Conservation (phyloP, 176 grass and related monocot species). For the Cenchrus fungigraminus region DNA sequence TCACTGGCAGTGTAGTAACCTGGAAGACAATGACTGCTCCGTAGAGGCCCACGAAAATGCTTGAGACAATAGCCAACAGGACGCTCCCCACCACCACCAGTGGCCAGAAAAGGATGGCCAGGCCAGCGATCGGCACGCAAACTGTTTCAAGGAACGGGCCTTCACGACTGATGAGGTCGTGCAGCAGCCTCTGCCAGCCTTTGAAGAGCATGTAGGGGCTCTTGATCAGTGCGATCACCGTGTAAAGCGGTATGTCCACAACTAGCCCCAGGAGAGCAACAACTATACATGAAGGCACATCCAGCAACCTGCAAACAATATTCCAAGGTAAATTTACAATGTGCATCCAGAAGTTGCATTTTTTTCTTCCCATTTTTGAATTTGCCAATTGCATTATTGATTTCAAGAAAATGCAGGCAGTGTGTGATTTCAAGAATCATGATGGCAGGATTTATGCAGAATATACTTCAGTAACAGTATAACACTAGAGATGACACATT, state of each 20-base stretch:
- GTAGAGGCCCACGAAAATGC: slow-evolving; percentile 94
- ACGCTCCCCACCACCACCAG: slow-evolving; percentile 84
- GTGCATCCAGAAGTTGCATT: neutral
- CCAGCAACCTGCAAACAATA: slow-evolving; percentile 64
- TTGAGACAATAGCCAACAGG: slow-evolving; percentile 73
- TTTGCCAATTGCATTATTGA: neutral
- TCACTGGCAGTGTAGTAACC: slow-evolving; percentile 41
- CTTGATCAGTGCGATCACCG: slow-evolving; percentile 82
- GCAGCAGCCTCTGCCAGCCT: slow-evolving; percentile 93
- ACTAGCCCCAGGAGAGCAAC: slow-evolving; percentile 69
- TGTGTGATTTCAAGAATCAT: neutral
- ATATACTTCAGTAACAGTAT: slow-evolving; percentile 13
- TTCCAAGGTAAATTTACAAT: neutral
- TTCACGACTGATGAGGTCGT: slow-evolving; percentile 86
- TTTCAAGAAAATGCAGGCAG: neutral
- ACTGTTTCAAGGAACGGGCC: slow-evolving; percentile 86
- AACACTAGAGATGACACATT: slow-evolving; percentile 17
- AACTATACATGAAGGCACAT: slow-evolving; percentile 71
- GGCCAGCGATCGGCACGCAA: slow-evolving; percentile 84
- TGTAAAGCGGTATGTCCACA: slow-evolving; percentile 84
- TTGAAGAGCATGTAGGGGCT: slow-evolving; percentile 99
- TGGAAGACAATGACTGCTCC: slow-evolving; percentile 87
- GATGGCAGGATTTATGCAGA: neutral
- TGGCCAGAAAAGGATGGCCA: slow-evolving; percentile 91
- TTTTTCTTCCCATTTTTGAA: neutral